Evolutionary conservation across 1,284 basidiomycete genomes (phyloP).

Genomic region (Apiotrichum brassicae): DNA sequence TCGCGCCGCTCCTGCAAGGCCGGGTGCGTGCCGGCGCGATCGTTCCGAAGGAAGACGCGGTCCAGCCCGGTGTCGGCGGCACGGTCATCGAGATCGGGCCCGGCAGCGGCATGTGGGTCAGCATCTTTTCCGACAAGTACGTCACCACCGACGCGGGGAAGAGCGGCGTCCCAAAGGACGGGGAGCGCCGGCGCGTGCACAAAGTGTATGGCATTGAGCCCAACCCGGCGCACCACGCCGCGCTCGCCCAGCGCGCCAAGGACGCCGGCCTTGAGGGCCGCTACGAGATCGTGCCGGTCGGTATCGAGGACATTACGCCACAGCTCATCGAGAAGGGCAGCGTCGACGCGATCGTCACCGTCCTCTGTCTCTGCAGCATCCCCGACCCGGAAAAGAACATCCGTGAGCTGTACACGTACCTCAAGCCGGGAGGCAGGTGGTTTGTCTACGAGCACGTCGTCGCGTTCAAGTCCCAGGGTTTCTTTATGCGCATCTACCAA

Average conservation of each 20-base stretch:
- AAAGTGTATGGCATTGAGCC: slow-evolving; percentile 19
- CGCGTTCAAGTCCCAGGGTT: slow-evolving; percentile 3
- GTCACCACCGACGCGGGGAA: neutral
- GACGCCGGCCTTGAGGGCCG: slow-evolving; percentile 10
- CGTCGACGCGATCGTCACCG: slow-evolving; percentile 15
- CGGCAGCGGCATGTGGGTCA: slow-evolving; percentile 16
- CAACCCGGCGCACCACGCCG: slow-evolving; percentile 13
- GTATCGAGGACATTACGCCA: slow-evolving; percentile 13
- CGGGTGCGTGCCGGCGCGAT: slow-evolving; percentile 8
- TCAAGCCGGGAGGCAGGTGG: slow-evolving; percentile 18
- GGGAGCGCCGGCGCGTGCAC: slow-evolving; percentile 4
- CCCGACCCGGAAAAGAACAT: slow-evolving; percentile 16
- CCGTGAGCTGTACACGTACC: slow-evolving; percentile 17
- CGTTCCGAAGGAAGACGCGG: neutral
- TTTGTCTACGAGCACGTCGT: slow-evolving; percentile 19
- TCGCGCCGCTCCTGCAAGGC: slow-evolving; percentile 15
- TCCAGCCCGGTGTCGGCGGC: slow-evolving; percentile 8
- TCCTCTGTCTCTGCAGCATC: slow-evolving; percentile 17
- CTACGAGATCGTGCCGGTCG: slow-evolving; percentile 16
- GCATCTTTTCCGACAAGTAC: slow-evolving; percentile 14
- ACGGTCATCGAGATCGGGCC: slow-evolving; percentile 16
- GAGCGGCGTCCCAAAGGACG: neutral
- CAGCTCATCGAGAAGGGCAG: slow-evolving; percentile 9
- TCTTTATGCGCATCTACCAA: slow-evolving; percentile 8
- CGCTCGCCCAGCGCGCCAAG: neutral